Base-by-base conservation (phyloP, 306 rosid genomes). In the Vigna hirtella region DNA sequence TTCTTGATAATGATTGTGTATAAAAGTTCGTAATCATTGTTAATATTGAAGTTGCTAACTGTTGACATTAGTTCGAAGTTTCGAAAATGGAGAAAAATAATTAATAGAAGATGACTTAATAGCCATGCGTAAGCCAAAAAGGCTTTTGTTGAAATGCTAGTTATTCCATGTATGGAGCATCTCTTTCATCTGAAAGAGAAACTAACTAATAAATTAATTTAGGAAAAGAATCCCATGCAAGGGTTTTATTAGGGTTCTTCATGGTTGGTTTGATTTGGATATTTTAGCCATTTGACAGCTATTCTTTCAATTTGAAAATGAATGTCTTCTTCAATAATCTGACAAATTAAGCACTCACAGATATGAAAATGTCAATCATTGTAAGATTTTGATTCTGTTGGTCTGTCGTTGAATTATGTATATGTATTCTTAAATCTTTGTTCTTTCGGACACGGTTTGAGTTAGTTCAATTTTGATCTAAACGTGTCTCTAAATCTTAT, bases 31-130 rank as follows among this genome's bases (percentile, higher is more conserved):
- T 26, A 74, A 48, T 18, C 0, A 32, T 30, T 30, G 26, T 59
- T 59, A 28, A 2, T 58, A 55, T 6, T 16, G 61, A 8, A 40
- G 18, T 63, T 52, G 53, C n/a, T 77, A 16, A 38, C 26, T 5
- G 43, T 64, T 65, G 73, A 73, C 72, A 67, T 68, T 70, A 24
- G 26, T 36, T 10, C 22, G 42, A 58, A 70, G 82, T 62, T 18
- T 70, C 53, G 12, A 40, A 66, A 40, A 18, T 10, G 30, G 42
- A 22, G 66, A 74, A 7, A 48, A 30, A 15, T 47, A 49, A 49
- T 61, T 32, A 26, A 59, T 30, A 58, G 40, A 14, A 12, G 9
- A 58, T 58, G 65, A 58, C 18, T 58, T 58, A 13, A 11, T 13
- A 13, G 20, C 61, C 64, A 49, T 64, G 64, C 64, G 12, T 76